Evolutionary conservation across 331 rosid genomes (phyloP).

Genomic region (Ulmus americana): DNA sequence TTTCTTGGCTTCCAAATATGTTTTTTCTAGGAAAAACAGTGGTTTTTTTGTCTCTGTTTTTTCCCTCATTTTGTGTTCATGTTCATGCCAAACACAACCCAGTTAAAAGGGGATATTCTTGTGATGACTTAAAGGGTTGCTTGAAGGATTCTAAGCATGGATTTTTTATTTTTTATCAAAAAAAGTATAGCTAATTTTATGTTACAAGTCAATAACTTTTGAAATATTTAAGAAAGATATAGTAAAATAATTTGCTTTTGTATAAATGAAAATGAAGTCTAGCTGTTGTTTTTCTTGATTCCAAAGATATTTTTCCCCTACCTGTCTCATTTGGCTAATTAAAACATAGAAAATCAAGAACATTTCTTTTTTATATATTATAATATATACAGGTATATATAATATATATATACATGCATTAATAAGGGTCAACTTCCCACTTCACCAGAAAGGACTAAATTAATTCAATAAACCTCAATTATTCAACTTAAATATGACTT

Average conservation of each 20-base stretch:
- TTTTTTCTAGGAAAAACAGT: neutral
- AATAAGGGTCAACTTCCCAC: conserved; percentile 32
- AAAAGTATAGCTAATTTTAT: neutral
- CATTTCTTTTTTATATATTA: neutral
- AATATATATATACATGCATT: neutral
- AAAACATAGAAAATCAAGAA: conserved; percentile 12
- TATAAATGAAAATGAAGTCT: neutral
- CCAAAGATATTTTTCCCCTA: conserved; percentile 15
- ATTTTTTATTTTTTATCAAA: neutral
- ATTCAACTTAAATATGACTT: conserved; percentile 25
- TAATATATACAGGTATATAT: neutral
- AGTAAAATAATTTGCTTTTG: conserved; percentile 8
- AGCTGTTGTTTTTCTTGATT: neutral
- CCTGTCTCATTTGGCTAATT: conserved; percentile 15
- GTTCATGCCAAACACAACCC: neutral
- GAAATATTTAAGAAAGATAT: conserved; percentile 8
- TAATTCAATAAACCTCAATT: conserved; percentile 7
- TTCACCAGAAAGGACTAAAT: conserved; percentile 16
- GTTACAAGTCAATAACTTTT: conserved; percentile 2
- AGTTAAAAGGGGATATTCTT: neutral
- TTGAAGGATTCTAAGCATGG: neutral
- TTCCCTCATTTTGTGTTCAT: neutral
- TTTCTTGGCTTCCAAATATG: conserved; percentile 1
- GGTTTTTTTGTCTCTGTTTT: neutral
- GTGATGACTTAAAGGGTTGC: neutral